Conservation (phyloP, 2,329 filamentous ascomycete genomes). For the Mycosphaerella arachidis region DNA sequence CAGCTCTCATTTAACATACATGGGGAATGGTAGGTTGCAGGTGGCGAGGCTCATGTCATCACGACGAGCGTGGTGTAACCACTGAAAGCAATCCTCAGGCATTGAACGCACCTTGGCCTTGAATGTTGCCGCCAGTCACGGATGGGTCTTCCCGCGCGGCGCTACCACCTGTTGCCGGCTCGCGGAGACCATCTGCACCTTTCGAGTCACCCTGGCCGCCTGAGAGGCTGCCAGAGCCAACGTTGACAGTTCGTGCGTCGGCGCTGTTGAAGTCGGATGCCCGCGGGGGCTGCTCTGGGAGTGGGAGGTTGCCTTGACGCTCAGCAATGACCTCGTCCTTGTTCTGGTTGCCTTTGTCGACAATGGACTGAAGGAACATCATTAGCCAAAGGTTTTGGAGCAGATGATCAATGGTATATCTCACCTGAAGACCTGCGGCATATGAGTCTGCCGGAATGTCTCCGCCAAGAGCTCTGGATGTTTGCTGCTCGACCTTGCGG, state of each 20-base stretch:
- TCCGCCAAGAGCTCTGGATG: conserved; percentile 39
- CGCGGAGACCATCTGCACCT: conserved; percentile 45
- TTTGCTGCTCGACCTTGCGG: conserved; percentile 44
- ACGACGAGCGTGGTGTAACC: too few species aligned
- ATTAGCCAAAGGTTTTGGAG: background rate
- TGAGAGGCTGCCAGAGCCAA: conserved; percentile 57
- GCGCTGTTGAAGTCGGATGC: conserved; percentile 74
- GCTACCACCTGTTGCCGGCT: conserved; percentile 51
- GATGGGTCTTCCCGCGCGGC: conserved; percentile 49
- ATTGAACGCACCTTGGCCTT: conserved; percentile 30
- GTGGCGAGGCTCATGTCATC: too few species aligned
- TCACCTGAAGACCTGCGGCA: conserved; percentile 45
- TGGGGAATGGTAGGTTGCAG: too few species aligned
- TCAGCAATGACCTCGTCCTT: conserved; percentile 65
- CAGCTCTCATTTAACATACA: background rate
- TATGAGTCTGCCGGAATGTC: conserved; percentile 42
- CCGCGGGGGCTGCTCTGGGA: conserved; percentile 72
- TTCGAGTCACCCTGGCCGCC: conserved; percentile 32
- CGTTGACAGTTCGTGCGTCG: conserved; percentile 64
- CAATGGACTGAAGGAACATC: conserved; percentile 19
- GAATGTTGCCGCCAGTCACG: conserved; percentile 47
- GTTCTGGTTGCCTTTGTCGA: conserved; percentile 33
- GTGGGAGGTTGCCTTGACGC: conserved; percentile 67
- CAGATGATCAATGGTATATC: background rate
- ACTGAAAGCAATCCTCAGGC: background rate